Percentiles rank a stretch among this genome's conserved stretches.
Conservation (phyloP, 2,329 filamentous ascomycete genomes). For the Aureobasidium sp. region DNA sequence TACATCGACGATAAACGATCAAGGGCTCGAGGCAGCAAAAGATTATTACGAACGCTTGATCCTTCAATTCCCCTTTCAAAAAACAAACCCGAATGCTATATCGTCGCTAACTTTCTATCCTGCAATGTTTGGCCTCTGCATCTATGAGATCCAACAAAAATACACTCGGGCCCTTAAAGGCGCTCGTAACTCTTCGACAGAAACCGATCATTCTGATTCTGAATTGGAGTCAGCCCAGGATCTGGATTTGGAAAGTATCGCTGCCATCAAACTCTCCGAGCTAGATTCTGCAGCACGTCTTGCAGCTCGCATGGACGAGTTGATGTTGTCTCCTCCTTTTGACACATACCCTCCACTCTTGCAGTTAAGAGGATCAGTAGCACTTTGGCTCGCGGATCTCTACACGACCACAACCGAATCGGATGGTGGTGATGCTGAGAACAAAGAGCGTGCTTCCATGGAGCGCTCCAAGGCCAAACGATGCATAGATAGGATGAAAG, state of each 20-base stretch:
- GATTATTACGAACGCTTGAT: constrained; percentile 74
- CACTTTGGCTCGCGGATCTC: constrained; percentile 69
- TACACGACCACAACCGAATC: constrained; percentile 13
- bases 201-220: constrained; percentile 18
- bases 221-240: constrained; percentile 19
- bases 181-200: constrained; percentile 17
- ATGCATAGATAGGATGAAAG: constrained; percentile 4
- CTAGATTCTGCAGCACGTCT: constrained; percentile 56
- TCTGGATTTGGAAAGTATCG: constrained; percentile 9
- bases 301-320: constrained; percentile 60
- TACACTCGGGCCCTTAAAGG: constrained; percentile 46
- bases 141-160: constrained; percentile 61
- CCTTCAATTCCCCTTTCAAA: constrained; percentile 66
- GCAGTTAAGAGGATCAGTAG: constrained; percentile 64
- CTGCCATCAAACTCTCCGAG: constrained; percentile 31
- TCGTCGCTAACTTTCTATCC: constrained; percentile 74
- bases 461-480: background rate
- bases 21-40: constrained; percentile 52
- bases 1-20: constrained; percentile 23
- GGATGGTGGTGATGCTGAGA: background rate
- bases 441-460: background rate
- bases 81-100: constrained; percentile 50
- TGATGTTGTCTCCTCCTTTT: constrained; percentile 65
- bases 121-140: constrained; percentile 71
- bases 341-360: constrained; percentile 60